These are phyloP conservation scores for Pleoardoris graminearum DNA, from an alignment of 2,329 filamentous ascomycete species.

Conservation along the genomic window DNA sequence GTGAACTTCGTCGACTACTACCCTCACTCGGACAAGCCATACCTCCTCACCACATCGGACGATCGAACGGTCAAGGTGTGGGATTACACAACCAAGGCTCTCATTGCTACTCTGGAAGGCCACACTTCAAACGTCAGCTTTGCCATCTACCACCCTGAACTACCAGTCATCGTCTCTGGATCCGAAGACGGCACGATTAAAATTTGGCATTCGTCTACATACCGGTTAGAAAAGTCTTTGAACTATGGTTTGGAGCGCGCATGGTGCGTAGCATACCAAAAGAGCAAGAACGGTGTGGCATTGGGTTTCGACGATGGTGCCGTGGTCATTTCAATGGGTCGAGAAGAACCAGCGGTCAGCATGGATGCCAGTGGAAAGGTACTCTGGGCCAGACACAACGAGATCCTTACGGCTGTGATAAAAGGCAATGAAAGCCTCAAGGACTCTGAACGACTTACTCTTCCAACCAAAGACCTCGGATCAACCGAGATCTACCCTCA, in stretches of 20 bases:
- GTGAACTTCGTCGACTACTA: slow-evolving; percentile 97
- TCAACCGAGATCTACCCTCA: slow-evolving; percentile 97
- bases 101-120: slow-evolving; percentile 94
- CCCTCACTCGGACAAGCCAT: slow-evolving; percentile 70
- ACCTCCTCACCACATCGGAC: slow-evolving; percentile 94
- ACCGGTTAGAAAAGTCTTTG: slow-evolving; percentile 90
- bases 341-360: slow-evolving; percentile 94
- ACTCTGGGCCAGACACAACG: slow-evolving; percentile 93
- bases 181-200: slow-evolving; percentile 97
- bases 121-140: slow-evolving; percentile 99
- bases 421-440: slow-evolving; percentile 88
- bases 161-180: slow-evolving; percentile 95
- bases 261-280: slow-evolving; percentile 97
- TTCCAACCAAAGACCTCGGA: slow-evolving; percentile 92
- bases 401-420: slow-evolving; percentile 92
- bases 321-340: slow-evolving; percentile 95
- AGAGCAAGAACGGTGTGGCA: slow-evolving; percentile 89
- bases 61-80: slow-evolving; percentile 97
- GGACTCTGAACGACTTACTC: slow-evolving; percentile 82
- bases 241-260: slow-evolving; percentile 95
- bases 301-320: slow-evolving; percentile 97
- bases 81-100: slow-evolving; percentile 98
- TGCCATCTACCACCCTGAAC: slow-evolving; percentile 94
- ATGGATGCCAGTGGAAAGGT: slow-evolving; percentile 97
- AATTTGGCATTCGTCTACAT: slow-evolving; percentile 98